Evolutionary conservation across 2,329 filamentous ascomycete genomes (phyloP).

Genomic region (Hypoxylon sp.): DNA sequence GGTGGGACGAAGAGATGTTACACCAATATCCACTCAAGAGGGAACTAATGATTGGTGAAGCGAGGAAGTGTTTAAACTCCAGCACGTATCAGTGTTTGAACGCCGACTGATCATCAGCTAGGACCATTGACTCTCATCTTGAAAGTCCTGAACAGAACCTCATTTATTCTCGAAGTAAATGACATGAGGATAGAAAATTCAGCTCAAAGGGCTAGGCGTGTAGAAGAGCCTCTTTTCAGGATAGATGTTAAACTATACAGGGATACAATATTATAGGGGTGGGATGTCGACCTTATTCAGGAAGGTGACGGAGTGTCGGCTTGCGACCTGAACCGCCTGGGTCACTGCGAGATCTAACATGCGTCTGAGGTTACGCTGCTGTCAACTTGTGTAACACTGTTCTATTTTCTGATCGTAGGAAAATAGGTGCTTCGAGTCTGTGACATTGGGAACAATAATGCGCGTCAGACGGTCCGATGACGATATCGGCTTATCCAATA

Average conservation of each 20-base stretch:
- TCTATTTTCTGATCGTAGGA: constrained; percentile 34
- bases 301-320: constrained; percentile 40
- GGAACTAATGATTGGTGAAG: background rate
- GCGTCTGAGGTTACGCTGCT: constrained; percentile 27
- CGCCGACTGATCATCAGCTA: background rate
- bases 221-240: constrained; percentile 18
- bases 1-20: background rate
- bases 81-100: no score
- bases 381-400: constrained; percentile 27
- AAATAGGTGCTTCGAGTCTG: constrained; percentile 23
- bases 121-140: background rate
- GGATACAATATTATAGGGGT: constrained; percentile 14
- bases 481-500: constrained; percentile 10
- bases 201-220: background rate
- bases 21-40: background rate
- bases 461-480: constrained; percentile 24
- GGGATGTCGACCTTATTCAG: constrained; percentile 30
- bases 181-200: constrained; percentile 3
- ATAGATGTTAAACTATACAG: constrained; percentile 18
- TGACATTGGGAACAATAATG: constrained; percentile 18
- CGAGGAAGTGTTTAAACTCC: no score
- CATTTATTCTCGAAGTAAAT: background rate
- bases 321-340: constrained; percentile 22
- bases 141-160: background rate
- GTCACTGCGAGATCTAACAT: constrained; percentile 27